Percentiles rank a stretch among this genome's conserved stretches.
phyloP scores from a whole-genome alignment of 1,284 basidiomycete genomes.

The Macrocybe sp. region DNA sequence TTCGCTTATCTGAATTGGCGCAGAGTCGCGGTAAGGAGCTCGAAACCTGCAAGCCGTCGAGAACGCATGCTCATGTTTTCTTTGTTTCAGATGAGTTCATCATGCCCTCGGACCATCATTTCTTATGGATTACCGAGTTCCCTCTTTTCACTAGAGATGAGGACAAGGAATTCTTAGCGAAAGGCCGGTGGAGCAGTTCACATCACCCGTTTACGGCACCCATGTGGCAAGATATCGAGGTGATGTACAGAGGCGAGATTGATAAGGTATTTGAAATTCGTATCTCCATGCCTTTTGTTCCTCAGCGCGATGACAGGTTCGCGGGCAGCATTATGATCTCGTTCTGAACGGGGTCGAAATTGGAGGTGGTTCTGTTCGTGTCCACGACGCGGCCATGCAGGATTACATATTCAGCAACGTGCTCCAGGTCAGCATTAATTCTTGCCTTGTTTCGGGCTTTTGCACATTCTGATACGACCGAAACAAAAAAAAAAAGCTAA shows the following conservation, averaged over 20 bases:
- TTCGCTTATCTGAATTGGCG: conserved; percentile 62
- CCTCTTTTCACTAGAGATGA: conserved; percentile 89
- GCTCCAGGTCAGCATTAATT: conserved; percentile 54
- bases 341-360: conserved; percentile 95
- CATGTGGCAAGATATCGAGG: conserved; percentile 81
- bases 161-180: conserved; percentile 83
- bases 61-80: conserved; percentile 6
- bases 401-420: conserved; percentile 77
- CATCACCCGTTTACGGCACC: conserved; percentile 98
- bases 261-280: conserved; percentile 45
- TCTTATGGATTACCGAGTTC: conserved; percentile 95
- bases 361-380: conserved; percentile 89
- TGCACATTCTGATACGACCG: conserved; percentile 1
- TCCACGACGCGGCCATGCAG: conserved; percentile 87
- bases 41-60: conserved; percentile 11
- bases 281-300: conserved; percentile 3
- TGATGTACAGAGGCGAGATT: conserved; percentile 65
- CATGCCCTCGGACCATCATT: conserved; percentile 63
- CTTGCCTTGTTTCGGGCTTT: not conserved
- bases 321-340: conserved; percentile 96
- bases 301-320: conserved; percentile 46
- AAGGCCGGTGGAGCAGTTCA: conserved; percentile 84
- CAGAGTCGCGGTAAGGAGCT: conserved; percentile 48
- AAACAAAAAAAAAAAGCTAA: conserved; percentile 45
- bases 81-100: conserved; percentile 42